phyloP scores from a whole-genome alignment of 2,329 filamentous ascomycete species.

The Sporothrix brunneoviolacea region DNA sequence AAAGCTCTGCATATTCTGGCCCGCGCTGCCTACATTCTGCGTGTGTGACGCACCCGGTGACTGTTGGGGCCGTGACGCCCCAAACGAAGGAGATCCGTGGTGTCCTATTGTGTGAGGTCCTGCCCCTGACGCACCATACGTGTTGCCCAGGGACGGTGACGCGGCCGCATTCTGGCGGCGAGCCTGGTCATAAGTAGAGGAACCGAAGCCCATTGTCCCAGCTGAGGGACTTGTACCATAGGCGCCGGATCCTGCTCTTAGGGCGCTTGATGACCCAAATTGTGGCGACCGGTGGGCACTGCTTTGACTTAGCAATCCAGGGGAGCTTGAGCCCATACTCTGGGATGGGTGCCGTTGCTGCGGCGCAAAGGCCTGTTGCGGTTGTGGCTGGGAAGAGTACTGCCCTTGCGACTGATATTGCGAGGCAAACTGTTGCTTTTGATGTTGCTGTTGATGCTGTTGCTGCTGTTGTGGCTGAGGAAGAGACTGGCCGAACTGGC shows the following conservation, averaged over 20 bases:
- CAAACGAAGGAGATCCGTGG: slow-evolving; percentile 18
- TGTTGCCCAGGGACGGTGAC: slow-evolving; percentile 15
- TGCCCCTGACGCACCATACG: slow-evolving; percentile 10
- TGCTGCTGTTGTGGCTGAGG: slow-evolving; percentile 13
- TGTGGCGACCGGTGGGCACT: slow-evolving; percentile 16
- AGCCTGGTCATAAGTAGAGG: slow-evolving; percentile 14
- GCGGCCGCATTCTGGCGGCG: slow-evolving; percentile 14
- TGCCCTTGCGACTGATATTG: slow-evolving; percentile 9
- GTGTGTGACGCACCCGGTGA: slow-evolving; percentile 13
- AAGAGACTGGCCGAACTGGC: slow-evolving; percentile 13
- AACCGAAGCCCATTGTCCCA: slow-evolving; percentile 13
- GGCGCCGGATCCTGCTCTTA: neutral
- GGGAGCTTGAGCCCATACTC: slow-evolving; percentile 12
- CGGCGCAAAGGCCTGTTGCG: slow-evolving; percentile 21
- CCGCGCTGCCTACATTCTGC: slow-evolving; percentile 3
- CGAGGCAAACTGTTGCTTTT: slow-evolving; percentile 17
- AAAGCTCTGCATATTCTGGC: slow-evolving; percentile 20
- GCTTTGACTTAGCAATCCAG: slow-evolving; percentile 10
- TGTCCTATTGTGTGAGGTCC: slow-evolving; percentile 11
- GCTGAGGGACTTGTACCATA: slow-evolving; percentile 7
- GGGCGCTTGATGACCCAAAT: slow-evolving; percentile 9
- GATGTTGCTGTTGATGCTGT: slow-evolving; percentile 12
- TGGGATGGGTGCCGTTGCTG: slow-evolving; percentile 21
- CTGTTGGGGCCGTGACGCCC: slow-evolving; percentile 17
- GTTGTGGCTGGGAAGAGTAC: slow-evolving; percentile 4